Evolutionary conservation across 2,329 filamentous ascomycete species (phyloP), one percentile per base, ranked within the genome.

Genomic region (Dryadomyces quercus-mongolicae): DNA sequence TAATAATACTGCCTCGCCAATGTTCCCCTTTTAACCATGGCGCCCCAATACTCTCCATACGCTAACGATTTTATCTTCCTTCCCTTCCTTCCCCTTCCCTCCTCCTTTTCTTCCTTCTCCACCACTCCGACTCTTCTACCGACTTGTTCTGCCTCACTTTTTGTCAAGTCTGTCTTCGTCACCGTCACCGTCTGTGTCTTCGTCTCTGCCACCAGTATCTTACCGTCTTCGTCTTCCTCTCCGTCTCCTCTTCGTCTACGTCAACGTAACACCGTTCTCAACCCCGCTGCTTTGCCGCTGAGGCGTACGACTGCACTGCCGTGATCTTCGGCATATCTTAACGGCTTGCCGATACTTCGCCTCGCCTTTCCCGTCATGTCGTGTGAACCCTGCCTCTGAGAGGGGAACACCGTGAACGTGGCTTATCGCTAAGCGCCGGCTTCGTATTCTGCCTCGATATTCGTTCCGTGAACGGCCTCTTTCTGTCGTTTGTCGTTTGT

Each of bases 21-120:
- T 31, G 34, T 36, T 50, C 50, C n/a, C 21, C 40, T 44, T 43
- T 42, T 40, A 34, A 52, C 34, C 25, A 52, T 43, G 50, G 50
- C 46, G 46, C 46, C 46, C 46, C 46, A 48, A 31, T 25, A 16
- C 46, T 34, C 13, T 22, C 36, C 36, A 40, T 40, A 40, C 48
- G 48, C 48, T 42, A 51, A 51, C 49, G 36, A 44, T 45, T 50
- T 44, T 51, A 47, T 52, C 50, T 43, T 16, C 49, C 22, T 42
- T 51, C 20, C 20, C 43, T 50, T 47, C 25, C 50, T 45, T 40
- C 21, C 21, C 18, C 49, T n/a, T 36, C 45, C 18, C 18, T 20
- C 42, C 21, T 42, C 49, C 42, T 48, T 49, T 43, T 53, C 36
- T 16, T 40, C 8, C 43, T 42, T 34, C 42, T 51, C 18, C 31